Evolutionary conservation across 2,329 filamentous ascomycete genomes (phyloP), one percentile per base, ranked within the genome.

Genomic region (Arthrobotrys sinensis): DNA sequence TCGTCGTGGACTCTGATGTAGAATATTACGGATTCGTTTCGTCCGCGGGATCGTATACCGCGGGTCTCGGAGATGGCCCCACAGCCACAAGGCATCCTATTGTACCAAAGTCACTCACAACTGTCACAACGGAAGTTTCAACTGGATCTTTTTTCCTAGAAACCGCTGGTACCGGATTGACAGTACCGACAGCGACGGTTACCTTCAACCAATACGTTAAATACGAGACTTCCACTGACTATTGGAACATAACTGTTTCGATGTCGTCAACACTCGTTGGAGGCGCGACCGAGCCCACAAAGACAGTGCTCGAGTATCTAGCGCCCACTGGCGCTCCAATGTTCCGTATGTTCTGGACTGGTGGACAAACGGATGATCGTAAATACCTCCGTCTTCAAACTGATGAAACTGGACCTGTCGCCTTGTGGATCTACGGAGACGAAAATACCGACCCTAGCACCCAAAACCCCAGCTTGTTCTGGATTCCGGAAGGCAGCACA

Each of bases 221-320:
- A 8, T 34, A 34, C 11, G 7, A 16, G 7, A 43, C 36, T 14
- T 24, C 36, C 8, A 28, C 8, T 2, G 19, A 60, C 36, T 38
- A 38, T 14, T 60, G 55, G 55, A 43, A 60, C 19, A 60, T 60
- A 19, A 60, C 55, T 11, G 16, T 14, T 6, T 60, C 55, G 1
- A 4, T 40, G 19, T 43, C 55, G 1, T 60, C 55, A 43, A 60
- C 12, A 1, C n/a, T 43, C 3, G 21, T 43, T 8, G n/a, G 19
- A 1, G 16, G 16, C n/a, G 19, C 55, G 0, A 5, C 14, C 12
- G 40, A 45, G 11, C 55, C 55, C 11, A 60, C 55, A 6, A 60
- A 60, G 7, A 60, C 55, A 3, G 19, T 60, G 3, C 14, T 60
- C 28, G 16, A 60, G 6, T 28, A 24, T 34, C 8, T 43, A 11